Percentiles rank a stretch among this genome's conserved stretches.
Evolutionary conservation across 768 basidiomycete species (phyloP).

Genomic region (Tricholoma sp.): DNA sequence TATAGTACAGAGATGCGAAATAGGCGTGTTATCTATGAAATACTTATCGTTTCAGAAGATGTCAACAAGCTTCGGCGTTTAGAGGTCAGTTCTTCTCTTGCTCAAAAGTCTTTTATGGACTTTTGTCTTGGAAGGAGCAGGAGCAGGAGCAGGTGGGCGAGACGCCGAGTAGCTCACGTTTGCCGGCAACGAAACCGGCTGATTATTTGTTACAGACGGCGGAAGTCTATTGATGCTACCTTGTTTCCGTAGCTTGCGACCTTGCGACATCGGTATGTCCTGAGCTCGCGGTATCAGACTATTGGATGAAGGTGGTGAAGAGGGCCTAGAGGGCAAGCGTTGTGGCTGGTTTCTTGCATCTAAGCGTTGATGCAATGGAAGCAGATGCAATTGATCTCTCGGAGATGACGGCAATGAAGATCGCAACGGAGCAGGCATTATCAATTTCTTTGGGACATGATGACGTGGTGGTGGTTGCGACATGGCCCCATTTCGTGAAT

Average conservation of each 20-base stretch:
- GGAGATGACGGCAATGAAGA: slow-evolving; percentile 15
- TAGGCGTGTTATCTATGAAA: neutral
- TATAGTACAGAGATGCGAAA: neutral
- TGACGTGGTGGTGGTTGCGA: slow-evolving; percentile 24
- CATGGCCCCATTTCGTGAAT: slow-evolving; percentile 11
- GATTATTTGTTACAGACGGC: slow-evolving; percentile 1
- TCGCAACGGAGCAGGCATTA: slow-evolving; percentile 71
- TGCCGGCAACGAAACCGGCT: neutral
- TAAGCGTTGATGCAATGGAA: slow-evolving; percentile 2
- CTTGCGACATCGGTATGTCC: slow-evolving; percentile 17
- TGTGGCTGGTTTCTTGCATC: slow-evolving; percentile 10
- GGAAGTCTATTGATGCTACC: slow-evolving; percentile 13
- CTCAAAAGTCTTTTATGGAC: slow-evolving; percentile 35
- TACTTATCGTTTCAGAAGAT: neutral
- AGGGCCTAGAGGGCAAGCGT: slow-evolving; percentile 8
- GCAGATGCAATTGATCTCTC: slow-evolving; percentile 12
- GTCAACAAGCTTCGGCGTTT: slow-evolving; percentile 1
- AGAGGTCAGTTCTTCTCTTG: slow-evolving; percentile 36
- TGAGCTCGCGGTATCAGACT: slow-evolving; percentile 11
- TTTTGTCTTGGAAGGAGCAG: slow-evolving; percentile 18
- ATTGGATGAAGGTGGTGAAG: slow-evolving; percentile 5
- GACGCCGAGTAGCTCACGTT: slow-evolving; percentile 10
- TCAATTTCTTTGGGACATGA: slow-evolving; percentile 53
- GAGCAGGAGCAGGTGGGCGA: neutral
- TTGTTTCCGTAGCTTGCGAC: slow-evolving; percentile 25